Base-by-base conservation (phyloP, 306 rosid species). In the Citrullus colocynthis region DNA sequence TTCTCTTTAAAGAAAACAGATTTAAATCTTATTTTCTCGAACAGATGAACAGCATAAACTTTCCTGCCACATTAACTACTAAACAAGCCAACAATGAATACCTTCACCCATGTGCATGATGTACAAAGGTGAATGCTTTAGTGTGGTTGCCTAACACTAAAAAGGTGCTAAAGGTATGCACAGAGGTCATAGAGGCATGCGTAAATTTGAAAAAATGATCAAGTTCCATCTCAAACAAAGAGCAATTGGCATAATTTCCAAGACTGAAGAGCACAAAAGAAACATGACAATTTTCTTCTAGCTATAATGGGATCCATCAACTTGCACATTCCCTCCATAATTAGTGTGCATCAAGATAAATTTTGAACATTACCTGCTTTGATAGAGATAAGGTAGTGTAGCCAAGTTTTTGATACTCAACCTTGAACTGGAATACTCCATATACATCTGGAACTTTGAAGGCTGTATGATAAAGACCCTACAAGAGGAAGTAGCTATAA, bases 351-450 rank as follows among this genome's bases (percentile, higher is more conserved):
- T 18, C 34, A 60, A 60, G 44, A 61, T 54, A 48, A 39, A 58
- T 9, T 39, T 7, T 39, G 24, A 80, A 42, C 7, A 21, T 59
- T 89, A 95, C 98, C 98, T 95, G 98, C 74, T 95, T 95, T 18
- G 98, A 79, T 36, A 95, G 83, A 61, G 93, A 86, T 78, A 95
- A 78, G 84, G 87, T 86, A 61, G 97, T 92, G 81, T 96, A 96
- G 75, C 99, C 99, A 78, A 91, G 99, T 84, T 83, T 92, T 45
- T 88, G 81, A 49, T 96, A 92, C 88, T 96, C 98, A 30, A 96
- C 91, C 88, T 96, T 96, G 86, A 96, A 96, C 79, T 96, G 99
- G 96, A 96, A 96, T 78, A 96, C 99, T 81, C 99, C 99, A 73
- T 96, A 96, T 32, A 91, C 96, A 89, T 96, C 99, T 49, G 99